These are phyloP conservation scores for Fusarium pseudocircinatum DNA, from an alignment of 2,329 filamentous ascomycete species.

Conservation along the genomic window DNA sequence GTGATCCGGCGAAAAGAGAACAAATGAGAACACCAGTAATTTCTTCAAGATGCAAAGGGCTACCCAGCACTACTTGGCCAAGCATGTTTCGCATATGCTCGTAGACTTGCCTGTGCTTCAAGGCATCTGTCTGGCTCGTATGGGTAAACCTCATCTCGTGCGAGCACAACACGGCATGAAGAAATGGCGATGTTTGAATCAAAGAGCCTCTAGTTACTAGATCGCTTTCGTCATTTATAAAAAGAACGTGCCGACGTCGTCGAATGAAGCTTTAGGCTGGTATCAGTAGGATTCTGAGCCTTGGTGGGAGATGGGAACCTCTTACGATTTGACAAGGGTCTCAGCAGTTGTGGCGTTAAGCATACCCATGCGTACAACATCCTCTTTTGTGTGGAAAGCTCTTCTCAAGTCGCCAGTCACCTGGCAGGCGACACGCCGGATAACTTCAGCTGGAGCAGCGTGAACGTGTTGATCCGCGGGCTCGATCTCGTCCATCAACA, in stretches of 20 bases:
- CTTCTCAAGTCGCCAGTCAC: conserved; percentile 21
- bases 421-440: conserved; percentile 22
- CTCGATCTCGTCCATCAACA: conserved; percentile 2
- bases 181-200: conserved; percentile 50
- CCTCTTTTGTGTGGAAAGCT: conserved; percentile 13
- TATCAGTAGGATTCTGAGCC: neutral
- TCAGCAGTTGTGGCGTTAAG: conserved; percentile 12
- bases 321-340: conserved; percentile 19
- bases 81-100: conserved; percentile 52
- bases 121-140: conserved; percentile 14
- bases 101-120: conserved; percentile 49
- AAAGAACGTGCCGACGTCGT: conserved; percentile 17
- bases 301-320: too few species aligned
- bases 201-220: conserved; percentile 33
- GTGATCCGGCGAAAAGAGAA: conserved; percentile 41
- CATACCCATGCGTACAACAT: conserved; percentile 17
- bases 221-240: conserved; percentile 15
- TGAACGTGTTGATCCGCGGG: conserved; percentile 21
- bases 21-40: conserved; percentile 54
- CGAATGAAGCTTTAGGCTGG: conserved; percentile 14
- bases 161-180: conserved; percentile 53
- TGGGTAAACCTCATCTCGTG: conserved; percentile 49
- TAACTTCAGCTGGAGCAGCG: conserved; percentile 22
- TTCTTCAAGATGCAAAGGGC: conserved; percentile 53
- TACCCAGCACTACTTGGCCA: conserved; percentile 52